Evolutionary conservation across 164 flowering plant species (phyloP).

Genomic region (Umbilicus rupestris): DNA sequence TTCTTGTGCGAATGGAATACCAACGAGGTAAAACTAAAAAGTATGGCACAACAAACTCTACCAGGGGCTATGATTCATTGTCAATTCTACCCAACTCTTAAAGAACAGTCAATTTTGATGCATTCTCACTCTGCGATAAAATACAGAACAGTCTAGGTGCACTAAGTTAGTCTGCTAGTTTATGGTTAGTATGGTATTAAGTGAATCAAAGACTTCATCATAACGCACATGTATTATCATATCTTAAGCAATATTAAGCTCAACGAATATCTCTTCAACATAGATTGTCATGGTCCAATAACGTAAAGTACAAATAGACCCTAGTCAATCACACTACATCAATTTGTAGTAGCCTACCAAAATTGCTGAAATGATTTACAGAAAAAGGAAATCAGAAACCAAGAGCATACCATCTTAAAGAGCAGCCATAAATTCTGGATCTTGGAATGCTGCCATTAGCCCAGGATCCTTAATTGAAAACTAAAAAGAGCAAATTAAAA

Average conservation of each 20-base stretch:
- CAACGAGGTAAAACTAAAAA: no score
- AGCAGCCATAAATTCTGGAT: constrained; percentile 95
- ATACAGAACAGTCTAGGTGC: not conserved
- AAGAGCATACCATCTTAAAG: constrained; percentile 75
- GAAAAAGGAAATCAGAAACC: not conserved
- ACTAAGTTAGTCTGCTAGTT: not conserved
- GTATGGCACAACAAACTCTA: not conserved
- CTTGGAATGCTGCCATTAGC: constrained; percentile 82
- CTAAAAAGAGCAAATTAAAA: not conserved
- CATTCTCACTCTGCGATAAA: not conserved
- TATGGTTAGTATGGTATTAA: not conserved
- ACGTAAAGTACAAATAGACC: not conserved
- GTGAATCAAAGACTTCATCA: not conserved
- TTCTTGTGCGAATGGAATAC: not conserved
- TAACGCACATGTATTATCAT: not conserved
- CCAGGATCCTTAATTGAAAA: constrained; percentile 76
- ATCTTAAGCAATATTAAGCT: not conserved
- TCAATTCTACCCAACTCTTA: not conserved
- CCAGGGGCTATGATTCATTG: not conserved
- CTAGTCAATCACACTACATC: not conserved
- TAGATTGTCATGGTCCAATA: not conserved
- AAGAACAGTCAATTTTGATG: not conserved
- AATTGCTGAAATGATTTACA: not conserved
- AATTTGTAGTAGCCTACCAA: not conserved
- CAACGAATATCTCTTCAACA: not conserved